Base-by-base conservation (phyloP, 2,329 filamentous ascomycete species). In the Nemania sp. region DNA sequence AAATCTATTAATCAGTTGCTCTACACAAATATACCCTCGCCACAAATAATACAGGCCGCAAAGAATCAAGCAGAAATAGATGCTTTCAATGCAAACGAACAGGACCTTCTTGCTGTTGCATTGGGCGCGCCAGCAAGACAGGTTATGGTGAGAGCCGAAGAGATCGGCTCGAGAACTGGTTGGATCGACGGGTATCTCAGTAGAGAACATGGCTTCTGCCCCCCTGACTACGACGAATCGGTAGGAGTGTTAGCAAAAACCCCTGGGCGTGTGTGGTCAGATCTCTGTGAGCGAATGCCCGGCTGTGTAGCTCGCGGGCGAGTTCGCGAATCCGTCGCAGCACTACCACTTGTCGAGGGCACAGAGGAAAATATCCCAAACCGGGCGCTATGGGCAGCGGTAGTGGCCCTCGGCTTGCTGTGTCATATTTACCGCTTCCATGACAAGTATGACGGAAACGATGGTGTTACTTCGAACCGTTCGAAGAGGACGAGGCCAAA, bases 391-490 rank as follows among this genome's bases (percentile, higher is more conserved):
- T 87, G 85, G 86, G 85, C 83, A 2, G 85, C 85, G 0, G 72
- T 86, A 0, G 85, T 87, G 0, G 80, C 83, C 0, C 77, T 87
- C 0, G 85, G 85, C 0, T 85, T 87, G 78, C 74, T 87, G 0
- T 86, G 84, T 66, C 85, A 83, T 2, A 86, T 87, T 56, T 87
- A 86, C 68, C 77, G 85, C 6, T 87, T 85, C 58, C 84, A 87
- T 64, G 83, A 84, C 41, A 82, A 82, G 66, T 82, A 87, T 67
- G 84, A 87, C 71, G 85, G 84, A 0, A 82, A 81, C 60, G 83
- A 87, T 15, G 85, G 84, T n/a, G 80, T 86, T 26, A 80, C 77
- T 45, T 75, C 80, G 0, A 77, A 73, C 20, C 64, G 74, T 6
- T 69, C 73, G 0, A 76, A 76, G 53, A 79, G 75, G 20, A 79